Base-by-base conservation (phyloP, 2,329 filamentous ascomycete genomes). In the Trichoderma koningiopsis region DNA sequence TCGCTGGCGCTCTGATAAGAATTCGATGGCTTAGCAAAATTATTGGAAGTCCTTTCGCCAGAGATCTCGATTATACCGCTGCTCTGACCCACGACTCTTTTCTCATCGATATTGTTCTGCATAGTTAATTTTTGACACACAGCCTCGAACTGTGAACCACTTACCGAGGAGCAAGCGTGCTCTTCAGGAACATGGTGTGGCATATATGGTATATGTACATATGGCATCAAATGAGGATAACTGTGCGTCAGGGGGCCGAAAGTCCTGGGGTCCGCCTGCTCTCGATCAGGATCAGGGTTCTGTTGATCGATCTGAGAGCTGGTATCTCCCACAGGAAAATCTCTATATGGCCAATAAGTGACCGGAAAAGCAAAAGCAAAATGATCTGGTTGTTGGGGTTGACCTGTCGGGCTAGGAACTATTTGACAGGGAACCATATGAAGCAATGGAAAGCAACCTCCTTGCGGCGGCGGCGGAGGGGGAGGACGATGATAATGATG, bases 401-500 rank as follows among this genome's bases (percentile, higher is more conserved):
- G 64, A 67, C 10, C 64, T 40, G 40, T 59, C 43, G 22, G 43
- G 29, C 24, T 24, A 29, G 43, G 22, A 4, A 37, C 14, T 10
- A 52, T 52, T 6, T 52, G 64, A 24, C 14, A 52, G 55, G 49
- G 58, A 29, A 35, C 27, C 52, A 63, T 47, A 13, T 37, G 52
- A 56, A 60, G 58, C 40, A 61, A 52, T 53, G 47, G 40, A 49
- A 29, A 58, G 59, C 52, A 68, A 56, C 37, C 27, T 11, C 27
- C 59, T 35, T 35, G 58, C 6, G 66, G 59, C 10, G 52, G 66
- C 13, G 24, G 66, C 11, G 57, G 31, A 8, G 31, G 31, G 7
- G 31, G 31, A 33, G 5, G 31, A 33, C 2, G 31, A 33, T 8
- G 1, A 8, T 7, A 10, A 33, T 8, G 33, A 2, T 49, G 24